Evolutionary conservation across 2,329 filamentous ascomycete species (phyloP), one percentile per base, ranked within the genome.

Genomic region (Cladosporium sp.): DNA sequence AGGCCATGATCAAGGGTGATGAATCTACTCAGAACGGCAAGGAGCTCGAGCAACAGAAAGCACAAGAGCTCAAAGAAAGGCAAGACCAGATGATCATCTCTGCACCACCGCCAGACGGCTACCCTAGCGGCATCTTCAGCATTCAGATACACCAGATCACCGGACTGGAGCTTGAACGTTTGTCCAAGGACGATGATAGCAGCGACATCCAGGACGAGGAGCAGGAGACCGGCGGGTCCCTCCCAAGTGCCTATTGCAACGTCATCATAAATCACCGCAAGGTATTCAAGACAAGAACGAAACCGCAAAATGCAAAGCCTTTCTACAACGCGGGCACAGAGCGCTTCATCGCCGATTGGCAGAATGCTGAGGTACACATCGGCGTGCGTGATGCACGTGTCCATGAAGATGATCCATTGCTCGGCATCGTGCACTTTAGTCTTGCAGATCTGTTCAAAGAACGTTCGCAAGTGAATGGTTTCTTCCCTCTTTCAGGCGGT

Each of bases 271-370:
- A 91, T 67, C 87, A 91, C 66, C 80, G 81, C 62, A 90, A 82
- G 58, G 73, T 82, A 12, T 91, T 86, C 74, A 85, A 81, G 64
- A 89, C 88, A 1, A 77, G 88, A 15, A 89, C 88, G 0, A 91
- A 91, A 71, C 88, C 88, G 1, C 89, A 90, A 73, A 90, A 90
- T 61, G 80, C 84, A 0, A 90, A 89, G 65, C 88, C 88, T 0
- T 91, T 90, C 71, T 91, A 88, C 77, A 91, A 91, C 62, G 88
- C 88, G 2, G 86, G 86, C 5, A 89, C 84, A 1, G 88, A 91
- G 69, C 81, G 86, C 4, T 89, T 90, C 61, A 79, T 91, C 37
- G 77, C 83, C 12, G 84, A 91, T 67, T 90, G 87, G 81, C 77
- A 76, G 15, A 83, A 79, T 12, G 81, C 85, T 1, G 87, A 90